Percentiles rank a stretch among this genome's conserved stretches.
Evolutionary conservation across 1,139 yeast genomes (phyloP).

Genomic region (Pichia sp.): DNA sequence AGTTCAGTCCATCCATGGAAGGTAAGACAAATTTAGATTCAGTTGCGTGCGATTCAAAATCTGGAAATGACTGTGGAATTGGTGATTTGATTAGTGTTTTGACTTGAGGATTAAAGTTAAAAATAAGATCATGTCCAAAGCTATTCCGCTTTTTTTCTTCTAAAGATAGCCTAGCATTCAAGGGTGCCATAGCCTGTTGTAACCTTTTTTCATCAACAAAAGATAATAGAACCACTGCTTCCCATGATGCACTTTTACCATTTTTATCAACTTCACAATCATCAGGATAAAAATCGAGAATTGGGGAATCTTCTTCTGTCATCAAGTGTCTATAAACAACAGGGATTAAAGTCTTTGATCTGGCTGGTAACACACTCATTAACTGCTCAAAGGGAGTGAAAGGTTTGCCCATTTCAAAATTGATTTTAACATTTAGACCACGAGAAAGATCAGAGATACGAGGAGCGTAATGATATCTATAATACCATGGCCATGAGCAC

Average conservation of each 20-base stretch:
- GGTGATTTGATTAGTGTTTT: constrained; percentile 69
- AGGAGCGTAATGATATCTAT: constrained; percentile 83
- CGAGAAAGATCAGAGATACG: constrained; percentile 75
- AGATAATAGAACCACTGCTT: constrained; percentile 90
- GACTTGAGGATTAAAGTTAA: constrained; percentile 70
- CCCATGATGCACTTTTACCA: constrained; percentile 97
- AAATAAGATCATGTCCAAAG: constrained; percentile 61
- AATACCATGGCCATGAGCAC: constrained; percentile 95
- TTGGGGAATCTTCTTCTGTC: constrained; percentile 87
- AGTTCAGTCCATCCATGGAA: constrained; percentile 34
- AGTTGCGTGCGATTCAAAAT: constrained; percentile 68
- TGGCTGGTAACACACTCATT: constrained; percentile 96
- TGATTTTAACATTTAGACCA: constrained; percentile 56
- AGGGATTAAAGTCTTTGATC: constrained; percentile 80
- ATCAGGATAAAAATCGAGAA: constrained; percentile 82
- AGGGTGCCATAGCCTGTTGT: constrained; percentile 61
- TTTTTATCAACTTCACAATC: constrained; percentile 86
- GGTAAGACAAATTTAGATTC: constrained; percentile 52
- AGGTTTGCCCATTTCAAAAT: constrained; percentile 67
- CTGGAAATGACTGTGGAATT: constrained; percentile 67
- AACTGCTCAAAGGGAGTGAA: constrained; percentile 92
- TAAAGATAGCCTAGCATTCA: constrained; percentile 49
- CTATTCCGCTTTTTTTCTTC: constrained; percentile 70
- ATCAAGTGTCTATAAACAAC: constrained; percentile 67
- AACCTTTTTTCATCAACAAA: constrained; percentile 84